Conservation (phyloP, 306 rosid species). For the Sechiopsis laciniata region DNA sequence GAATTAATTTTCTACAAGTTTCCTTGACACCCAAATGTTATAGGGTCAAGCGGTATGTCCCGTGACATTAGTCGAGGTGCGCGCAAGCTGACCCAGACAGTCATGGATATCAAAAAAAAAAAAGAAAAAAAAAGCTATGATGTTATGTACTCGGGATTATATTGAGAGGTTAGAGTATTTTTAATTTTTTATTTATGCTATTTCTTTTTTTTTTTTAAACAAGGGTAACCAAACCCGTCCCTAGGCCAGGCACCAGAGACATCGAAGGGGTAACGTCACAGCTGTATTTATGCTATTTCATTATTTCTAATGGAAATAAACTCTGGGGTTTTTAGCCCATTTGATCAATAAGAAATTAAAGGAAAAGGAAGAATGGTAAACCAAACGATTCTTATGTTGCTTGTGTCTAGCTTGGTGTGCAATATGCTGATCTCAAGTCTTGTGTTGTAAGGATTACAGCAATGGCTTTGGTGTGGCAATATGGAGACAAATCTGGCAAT, state of each 20-base stretch:
- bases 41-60: no score
- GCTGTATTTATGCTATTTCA: not conserved
- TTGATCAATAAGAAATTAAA: not conserved
- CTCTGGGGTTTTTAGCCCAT: not conserved
- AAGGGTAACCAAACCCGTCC: no score
- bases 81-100: no score
- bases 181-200: not conserved
- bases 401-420: not conserved
- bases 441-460: constrained; percentile 60
- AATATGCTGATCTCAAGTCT: constrained; percentile 4
- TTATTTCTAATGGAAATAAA: not conserved
- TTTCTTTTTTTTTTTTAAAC: no score
- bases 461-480: constrained; percentile 94
- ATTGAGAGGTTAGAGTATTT: not conserved
- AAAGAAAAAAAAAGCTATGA: no score
- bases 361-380: constrained; percentile 4
- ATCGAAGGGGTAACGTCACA: no score
- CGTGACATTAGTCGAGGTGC: no score
- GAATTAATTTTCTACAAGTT: no score
- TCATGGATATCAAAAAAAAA: no score
- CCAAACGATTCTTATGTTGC: not conserved
- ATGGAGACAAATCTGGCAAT: constrained; percentile 68
- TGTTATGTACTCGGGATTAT: not conserved
- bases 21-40: no score
- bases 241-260: no score